phyloP scores from a whole-genome alignment of 306 rosid genomes.

The Prunus mongolica region DNA sequence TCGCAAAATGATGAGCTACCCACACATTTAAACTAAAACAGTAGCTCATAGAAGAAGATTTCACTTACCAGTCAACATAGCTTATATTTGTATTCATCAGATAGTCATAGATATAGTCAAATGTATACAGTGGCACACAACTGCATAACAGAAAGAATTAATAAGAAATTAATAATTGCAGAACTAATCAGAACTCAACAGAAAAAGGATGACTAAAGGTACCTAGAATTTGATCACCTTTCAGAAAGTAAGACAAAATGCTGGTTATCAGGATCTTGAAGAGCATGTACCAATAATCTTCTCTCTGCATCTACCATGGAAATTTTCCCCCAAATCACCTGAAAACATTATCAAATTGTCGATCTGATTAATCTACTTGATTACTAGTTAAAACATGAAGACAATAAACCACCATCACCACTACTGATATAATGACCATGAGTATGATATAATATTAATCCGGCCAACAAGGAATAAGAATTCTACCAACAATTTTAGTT shows the following conservation, averaged over 20 bases:
- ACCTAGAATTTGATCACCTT: conserved; percentile 46
- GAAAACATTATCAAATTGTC: conserved; percentile 28
- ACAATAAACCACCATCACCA: not conserved
- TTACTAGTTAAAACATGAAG: not conserved
- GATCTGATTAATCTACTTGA: conserved; percentile 8
- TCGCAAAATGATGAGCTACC: not conserved
- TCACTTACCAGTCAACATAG: conserved; percentile 84
- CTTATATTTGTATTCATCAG: conserved; percentile 85
- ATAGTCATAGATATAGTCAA: conserved; percentile 75
- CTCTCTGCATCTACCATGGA: conserved; percentile 99
- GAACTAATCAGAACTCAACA: conserved; percentile 20
- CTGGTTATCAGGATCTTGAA: conserved; percentile 84
- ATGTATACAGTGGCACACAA: conserved; percentile 79
- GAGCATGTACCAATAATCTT: conserved; percentile 81
- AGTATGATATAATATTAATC: not conserved
- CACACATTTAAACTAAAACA: not conserved
- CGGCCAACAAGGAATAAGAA: not conserved
- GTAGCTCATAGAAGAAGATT: conserved; percentile 7
- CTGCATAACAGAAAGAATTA: conserved; percentile 51
- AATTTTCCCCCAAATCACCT: conserved; percentile 99
- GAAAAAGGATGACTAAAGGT: conserved; percentile 20
- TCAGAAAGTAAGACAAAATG: conserved; percentile 96
- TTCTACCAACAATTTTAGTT: not conserved
- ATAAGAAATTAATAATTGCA: conserved; percentile 25
- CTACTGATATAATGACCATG: not conserved